Conservation (phyloP, 1,139 yeast genomes). For the Scheffersomyces cryptocercus region DNA sequence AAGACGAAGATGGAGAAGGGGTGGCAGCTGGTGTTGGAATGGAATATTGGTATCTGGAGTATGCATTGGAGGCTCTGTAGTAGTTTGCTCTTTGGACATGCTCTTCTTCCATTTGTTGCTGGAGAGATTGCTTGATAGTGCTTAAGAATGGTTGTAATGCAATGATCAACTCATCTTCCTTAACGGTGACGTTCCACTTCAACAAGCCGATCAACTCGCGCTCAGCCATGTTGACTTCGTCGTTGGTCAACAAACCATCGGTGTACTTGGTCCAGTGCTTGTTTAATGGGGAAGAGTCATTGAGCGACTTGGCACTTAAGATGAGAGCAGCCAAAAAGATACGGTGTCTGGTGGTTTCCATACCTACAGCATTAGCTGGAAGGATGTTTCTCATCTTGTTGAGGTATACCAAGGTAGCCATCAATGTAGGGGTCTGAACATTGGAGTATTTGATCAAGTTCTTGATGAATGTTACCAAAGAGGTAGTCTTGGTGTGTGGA, state of each 20-base stretch:
- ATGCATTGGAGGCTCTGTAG: constrained; percentile 38
- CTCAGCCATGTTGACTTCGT: constrained; percentile 90
- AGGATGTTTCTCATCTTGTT: constrained; percentile 72
- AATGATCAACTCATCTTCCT: constrained; percentile 65
- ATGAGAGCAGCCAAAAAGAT: constrained; percentile 87
- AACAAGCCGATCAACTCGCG: constrained; percentile 78
- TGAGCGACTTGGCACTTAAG: constrained; percentile 84
- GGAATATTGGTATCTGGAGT: constrained; percentile 13
- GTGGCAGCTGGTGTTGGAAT: constrained; percentile 10
- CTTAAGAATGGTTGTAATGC: constrained; percentile 74
- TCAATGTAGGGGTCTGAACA: constrained; percentile 92
- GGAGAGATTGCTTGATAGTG: constrained; percentile 55
- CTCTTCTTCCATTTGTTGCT: constrained; percentile 32
- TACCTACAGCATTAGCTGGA: constrained; percentile 89
- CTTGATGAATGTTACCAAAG: constrained; percentile 64
- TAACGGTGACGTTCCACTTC: constrained; percentile 78
- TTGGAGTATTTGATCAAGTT: constrained; percentile 75
- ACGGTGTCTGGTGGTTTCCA: constrained; percentile 91
- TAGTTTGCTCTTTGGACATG: constrained; percentile 35
- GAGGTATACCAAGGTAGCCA: constrained; percentile 86
- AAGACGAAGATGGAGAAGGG: constrained; percentile 4
- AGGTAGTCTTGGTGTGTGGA: constrained; percentile 25
- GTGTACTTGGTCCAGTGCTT: constrained; percentile 96
- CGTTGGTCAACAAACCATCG: constrained; percentile 70
- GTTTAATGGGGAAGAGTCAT: constrained; percentile 92